Percentiles rank a stretch among this genome's conserved stretches.
These are phyloP conservation scores for Prunus davidiana DNA, from an alignment of 306 rosid species.

Conservation along the genomic window DNA sequence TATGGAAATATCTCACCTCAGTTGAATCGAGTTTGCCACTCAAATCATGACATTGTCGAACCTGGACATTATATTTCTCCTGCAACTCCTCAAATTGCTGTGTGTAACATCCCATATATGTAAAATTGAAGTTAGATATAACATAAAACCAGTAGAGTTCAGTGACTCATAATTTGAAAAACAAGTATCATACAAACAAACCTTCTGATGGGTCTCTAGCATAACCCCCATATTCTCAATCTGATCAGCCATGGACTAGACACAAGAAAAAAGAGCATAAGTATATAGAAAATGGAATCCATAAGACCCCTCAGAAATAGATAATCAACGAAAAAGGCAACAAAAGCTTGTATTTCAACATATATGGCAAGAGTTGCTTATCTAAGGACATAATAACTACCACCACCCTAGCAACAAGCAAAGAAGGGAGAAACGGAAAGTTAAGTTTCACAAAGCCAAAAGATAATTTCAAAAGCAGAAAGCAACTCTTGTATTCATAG, in stretches of 20 bases:
- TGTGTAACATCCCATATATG: constrained; percentile 12
- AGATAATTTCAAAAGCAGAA: neutral
- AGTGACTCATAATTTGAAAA: neutral
- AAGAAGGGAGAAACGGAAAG: neutral
- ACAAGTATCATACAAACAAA: constrained; percentile 17
- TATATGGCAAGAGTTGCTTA: neutral
- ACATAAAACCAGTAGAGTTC: neutral
- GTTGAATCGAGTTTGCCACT: constrained; percentile 73
- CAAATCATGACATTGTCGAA: constrained; percentile 63
- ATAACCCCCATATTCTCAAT: constrained; percentile 83
- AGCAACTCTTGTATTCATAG: neutral
- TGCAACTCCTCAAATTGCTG: constrained; percentile 83
- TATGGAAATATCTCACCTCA: constrained; percentile 51
- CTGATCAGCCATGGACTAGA: constrained; percentile 87
- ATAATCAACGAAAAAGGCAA: neutral
- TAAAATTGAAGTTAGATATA: constrained; percentile 11
- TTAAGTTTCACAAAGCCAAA: neutral
- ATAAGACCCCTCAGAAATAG: neutral
- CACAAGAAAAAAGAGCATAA: constrained; percentile 20
- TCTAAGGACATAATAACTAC: neutral
- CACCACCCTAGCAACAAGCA: neutral
- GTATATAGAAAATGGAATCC: neutral
- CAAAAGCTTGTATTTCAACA: neutral
- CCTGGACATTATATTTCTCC: constrained; percentile 55
- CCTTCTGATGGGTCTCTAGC: constrained; percentile 79